Conservation (phyloP, 108 stramenopile genomes). For the Fragilariopsis cylindrus region DNA sequence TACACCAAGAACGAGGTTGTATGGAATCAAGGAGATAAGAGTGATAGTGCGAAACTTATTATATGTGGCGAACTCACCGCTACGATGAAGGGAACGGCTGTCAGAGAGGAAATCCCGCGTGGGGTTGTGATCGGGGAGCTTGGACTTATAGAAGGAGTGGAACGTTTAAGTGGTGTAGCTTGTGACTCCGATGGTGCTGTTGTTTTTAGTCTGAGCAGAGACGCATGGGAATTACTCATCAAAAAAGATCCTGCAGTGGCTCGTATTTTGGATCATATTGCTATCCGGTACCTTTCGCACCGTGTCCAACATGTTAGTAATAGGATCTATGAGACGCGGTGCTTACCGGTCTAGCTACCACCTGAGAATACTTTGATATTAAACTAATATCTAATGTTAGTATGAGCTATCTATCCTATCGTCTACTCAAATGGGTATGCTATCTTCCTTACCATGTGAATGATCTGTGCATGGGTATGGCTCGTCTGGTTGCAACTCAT, state of each 20-base stretch:
- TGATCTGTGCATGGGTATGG: no score
- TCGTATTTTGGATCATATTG: constrained; percentile 50
- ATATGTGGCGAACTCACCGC: constrained; percentile 55
- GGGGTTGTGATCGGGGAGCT: constrained; percentile 73
- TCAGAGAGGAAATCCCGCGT: constrained; percentile 38
- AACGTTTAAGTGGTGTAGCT: constrained; percentile 54
- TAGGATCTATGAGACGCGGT: constrained; percentile 60
- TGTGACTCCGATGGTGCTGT: constrained; percentile 53
- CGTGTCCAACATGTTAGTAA: constrained; percentile 80
- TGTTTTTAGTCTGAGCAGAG: constrained; percentile 53
- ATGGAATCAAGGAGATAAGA: constrained; percentile 61
- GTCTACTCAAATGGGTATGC: no score
- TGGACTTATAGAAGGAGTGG: constrained; percentile 57
- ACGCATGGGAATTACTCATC: constrained; percentile 43
- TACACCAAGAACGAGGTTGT: constrained; percentile 46
- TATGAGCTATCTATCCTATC: no score
- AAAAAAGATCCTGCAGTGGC: constrained; percentile 47
- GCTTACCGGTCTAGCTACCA: neutral
- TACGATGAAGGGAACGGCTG: constrained; percentile 48
- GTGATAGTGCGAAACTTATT: constrained; percentile 63
- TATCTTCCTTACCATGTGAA: no score
- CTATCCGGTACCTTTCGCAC: constrained; percentile 70
- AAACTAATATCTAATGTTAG: no score
- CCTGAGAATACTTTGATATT: no score
- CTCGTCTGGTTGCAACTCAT: no score